phyloP scores from a whole-genome alignment of 2,329 filamentous ascomycete genomes.

The Magnaporthales sp. region DNA sequence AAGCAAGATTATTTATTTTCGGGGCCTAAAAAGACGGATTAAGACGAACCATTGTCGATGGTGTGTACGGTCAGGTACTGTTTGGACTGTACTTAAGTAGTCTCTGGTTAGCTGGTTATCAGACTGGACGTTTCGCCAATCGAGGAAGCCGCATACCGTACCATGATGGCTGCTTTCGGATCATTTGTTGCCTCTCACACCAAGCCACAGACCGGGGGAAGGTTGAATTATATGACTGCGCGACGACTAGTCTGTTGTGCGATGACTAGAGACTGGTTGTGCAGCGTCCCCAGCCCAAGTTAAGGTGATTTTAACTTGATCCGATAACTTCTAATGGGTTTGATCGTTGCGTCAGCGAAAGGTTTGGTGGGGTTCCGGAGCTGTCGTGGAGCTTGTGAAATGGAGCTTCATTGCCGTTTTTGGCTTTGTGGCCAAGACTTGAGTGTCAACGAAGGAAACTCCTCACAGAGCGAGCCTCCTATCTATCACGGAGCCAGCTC shows the following conservation, averaged over 20 bases:
- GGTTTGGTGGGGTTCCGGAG: conserved; percentile 1
- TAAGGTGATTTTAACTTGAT: not conserved
- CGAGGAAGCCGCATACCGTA: not conserved
- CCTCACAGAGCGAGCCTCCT: not conserved
- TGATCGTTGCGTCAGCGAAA: not conserved
- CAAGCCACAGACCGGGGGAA: not conserved
- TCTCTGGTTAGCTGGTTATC: not conserved
- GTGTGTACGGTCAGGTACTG: conserved; percentile 95
- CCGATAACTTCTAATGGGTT: not conserved
- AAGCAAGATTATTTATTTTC: conserved; percentile 12
- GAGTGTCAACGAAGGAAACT: not conserved
- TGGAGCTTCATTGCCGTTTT: not conserved
- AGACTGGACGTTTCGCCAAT: not conserved
- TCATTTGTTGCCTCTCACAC: not conserved
- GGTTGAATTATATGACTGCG: not conserved
- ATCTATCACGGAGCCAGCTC: not conserved
- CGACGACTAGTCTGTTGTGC: not conserved
- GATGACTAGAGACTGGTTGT: not conserved
- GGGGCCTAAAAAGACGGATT: conserved; percentile 17
- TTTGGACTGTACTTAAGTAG: conserved; percentile 63
- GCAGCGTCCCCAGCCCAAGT: not conserved
- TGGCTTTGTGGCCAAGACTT: not conserved
- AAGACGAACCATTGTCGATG: conserved; percentile 63
- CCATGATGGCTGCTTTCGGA: not conserved
- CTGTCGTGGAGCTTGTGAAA: not conserved